These are phyloP conservation scores for Sporothrix luriei DNA, from an alignment of 2,329 filamentous ascomycete genomes.

Conservation along the genomic window DNA sequence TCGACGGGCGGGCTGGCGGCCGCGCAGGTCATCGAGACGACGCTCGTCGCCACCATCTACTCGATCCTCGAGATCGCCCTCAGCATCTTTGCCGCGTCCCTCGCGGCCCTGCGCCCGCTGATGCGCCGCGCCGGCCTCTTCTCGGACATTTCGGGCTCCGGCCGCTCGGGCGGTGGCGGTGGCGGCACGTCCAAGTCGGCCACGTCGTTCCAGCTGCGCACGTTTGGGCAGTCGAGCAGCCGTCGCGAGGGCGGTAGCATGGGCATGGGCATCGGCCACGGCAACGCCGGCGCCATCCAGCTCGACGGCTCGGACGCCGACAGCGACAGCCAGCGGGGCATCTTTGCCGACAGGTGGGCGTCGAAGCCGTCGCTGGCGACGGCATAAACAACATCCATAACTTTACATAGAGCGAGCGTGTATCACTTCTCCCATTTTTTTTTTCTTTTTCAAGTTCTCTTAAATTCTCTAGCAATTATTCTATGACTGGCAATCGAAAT, in stretches of 20 bases:
- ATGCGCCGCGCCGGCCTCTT: conserved; percentile 17
- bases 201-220: not conserved
- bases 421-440: not conserved
- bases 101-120: conserved; percentile 26
- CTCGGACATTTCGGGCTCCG: conserved; percentile 1
- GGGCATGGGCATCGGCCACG: conserved; percentile 4
- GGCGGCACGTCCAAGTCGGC: conserved; percentile 16
- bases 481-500: not conserved
- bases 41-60: conserved; percentile 20
- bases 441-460: too few species aligned
- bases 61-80: conserved; percentile 30
- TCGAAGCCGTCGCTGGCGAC: conserved; percentile 13
- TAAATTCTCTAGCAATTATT: not conserved
- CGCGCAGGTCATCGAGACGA: conserved; percentile 7
- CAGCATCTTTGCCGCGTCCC: conserved; percentile 28
- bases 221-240: conserved; percentile 4
- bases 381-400: not conserved
- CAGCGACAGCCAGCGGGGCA: conserved; percentile 21
- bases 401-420: conserved; percentile 13
- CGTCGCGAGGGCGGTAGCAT: not conserved
- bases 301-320: conserved; percentile 13
- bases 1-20: not conserved
- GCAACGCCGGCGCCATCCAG: conserved; percentile 21
- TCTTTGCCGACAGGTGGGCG: conserved; percentile 5
- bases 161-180: conserved; percentile 2